These are phyloP conservation scores for Paxillus rubicundulus DNA, from an alignment of 768 basidiomycete species.

Conservation along the genomic window DNA sequence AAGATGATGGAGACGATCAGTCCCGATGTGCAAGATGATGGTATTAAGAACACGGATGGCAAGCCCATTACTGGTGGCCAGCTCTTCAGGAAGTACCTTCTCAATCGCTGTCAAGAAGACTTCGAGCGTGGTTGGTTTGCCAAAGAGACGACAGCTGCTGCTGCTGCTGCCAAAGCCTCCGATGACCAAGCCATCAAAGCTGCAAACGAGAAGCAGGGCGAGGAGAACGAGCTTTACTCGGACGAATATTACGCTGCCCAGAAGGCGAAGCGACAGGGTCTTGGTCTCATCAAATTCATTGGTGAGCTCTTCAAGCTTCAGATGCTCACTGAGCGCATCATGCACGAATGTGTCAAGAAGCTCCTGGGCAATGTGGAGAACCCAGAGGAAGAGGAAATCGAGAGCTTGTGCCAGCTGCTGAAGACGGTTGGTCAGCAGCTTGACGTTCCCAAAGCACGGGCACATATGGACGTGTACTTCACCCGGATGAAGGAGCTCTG, in stretches of 20 bases:
- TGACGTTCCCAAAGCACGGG: conserved; percentile 77
- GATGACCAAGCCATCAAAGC: conserved; percentile 80
- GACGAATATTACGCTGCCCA: conserved; percentile 96
- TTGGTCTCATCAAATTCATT: conserved; percentile 97
- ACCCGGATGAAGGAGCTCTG: conserved; percentile 81
- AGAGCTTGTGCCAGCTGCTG: conserved; percentile 90
- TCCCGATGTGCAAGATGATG: conserved; percentile 83
- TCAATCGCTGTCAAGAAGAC: conserved; percentile 96
- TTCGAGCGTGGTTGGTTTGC: conserved; percentile 95
- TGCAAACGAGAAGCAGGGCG: conserved; percentile 56
- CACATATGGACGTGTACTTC: conserved; percentile 93
- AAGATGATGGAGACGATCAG: conserved; percentile 96
- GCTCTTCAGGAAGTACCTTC: conserved; percentile 93
- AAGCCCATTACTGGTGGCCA: conserved; percentile 91
- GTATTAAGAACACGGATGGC: conserved; percentile 76
- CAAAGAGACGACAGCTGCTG: conserved; percentile 82
- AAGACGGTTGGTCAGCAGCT: conserved; percentile 83
- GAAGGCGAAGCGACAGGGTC: conserved; percentile 95
- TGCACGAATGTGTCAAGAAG: conserved; percentile 98
- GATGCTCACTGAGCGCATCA: conserved; percentile 97
- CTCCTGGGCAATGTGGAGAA: conserved; percentile 89
- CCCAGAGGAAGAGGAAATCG: conserved; percentile 97
- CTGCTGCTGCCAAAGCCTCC: conserved; percentile 80
- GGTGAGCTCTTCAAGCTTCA: conserved; percentile 99
- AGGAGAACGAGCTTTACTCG: conserved; percentile 76